phyloP scores from a whole-genome alignment of 225 moss, liverwort and hornwort species.

The Polytrichum formosum region DNA sequence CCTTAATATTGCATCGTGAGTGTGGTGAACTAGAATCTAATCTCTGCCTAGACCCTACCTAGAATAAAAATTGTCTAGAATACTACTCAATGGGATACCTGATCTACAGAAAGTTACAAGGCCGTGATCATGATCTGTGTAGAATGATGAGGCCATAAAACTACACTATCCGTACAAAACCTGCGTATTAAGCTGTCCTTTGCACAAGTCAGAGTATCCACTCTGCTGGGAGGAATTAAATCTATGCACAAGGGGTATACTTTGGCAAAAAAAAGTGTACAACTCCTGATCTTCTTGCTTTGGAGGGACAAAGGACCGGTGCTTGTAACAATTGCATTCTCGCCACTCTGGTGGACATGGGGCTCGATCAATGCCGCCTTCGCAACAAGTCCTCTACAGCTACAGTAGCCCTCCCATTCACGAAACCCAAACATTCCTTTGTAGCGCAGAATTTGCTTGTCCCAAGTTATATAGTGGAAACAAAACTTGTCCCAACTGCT shows the following conservation, averaged over 20 bases:
- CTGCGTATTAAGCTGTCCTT: background rate
- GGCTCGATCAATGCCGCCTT: too few relatives aligned
- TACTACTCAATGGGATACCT: background rate
- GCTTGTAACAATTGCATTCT: too few relatives aligned
- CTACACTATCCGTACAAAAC: background rate
- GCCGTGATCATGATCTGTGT: background rate
- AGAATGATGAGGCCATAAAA: background rate
- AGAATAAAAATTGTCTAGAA: background rate
- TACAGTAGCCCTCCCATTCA: too few relatives aligned
- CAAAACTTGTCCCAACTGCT: too few relatives aligned
- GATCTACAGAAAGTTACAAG: background rate
- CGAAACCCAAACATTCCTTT: too few relatives aligned
- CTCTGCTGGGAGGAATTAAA: conserved; percentile 4
- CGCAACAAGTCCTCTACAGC: too few relatives aligned
- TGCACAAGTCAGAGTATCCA: background rate
- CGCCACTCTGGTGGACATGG: too few relatives aligned
- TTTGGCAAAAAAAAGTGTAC: conserved; percentile 12
- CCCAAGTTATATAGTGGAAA: too few relatives aligned
- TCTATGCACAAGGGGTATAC: conserved; percentile 31
- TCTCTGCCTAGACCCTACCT: background rate
- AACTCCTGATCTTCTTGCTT: conserved; percentile 13
- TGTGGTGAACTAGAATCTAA: background rate
- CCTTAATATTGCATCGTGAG: background rate
- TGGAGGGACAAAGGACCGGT: too few relatives aligned
- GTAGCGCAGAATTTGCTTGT: too few relatives aligned